A percentile compares a stretch with the other conserved stretches of the same genome.
phyloP scores from a whole-genome alignment of 176 grass and related monocot species.

The Cenchrus americanus region DNA sequence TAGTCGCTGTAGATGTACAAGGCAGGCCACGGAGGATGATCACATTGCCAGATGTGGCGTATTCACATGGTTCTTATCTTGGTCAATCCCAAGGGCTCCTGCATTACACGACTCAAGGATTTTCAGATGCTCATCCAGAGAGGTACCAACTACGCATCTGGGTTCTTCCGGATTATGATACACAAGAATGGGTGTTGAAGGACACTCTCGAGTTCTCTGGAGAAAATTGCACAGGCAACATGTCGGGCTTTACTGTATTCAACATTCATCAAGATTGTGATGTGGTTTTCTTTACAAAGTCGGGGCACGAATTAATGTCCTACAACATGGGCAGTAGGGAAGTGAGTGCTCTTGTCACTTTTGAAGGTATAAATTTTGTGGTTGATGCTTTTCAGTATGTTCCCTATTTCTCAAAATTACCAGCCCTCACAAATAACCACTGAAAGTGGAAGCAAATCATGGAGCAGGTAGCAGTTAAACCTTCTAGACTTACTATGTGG shows the following conservation, averaged over 20 bases:
- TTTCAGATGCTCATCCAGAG: background rate
- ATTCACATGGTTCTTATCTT: background rate
- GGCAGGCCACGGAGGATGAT: background rate
- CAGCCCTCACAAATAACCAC: background rate
- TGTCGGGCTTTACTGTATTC: background rate
- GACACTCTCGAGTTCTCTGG: background rate
- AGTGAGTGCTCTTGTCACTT: background rate
- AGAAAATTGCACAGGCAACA: background rate
- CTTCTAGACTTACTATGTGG: background rate
- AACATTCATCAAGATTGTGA: background rate
- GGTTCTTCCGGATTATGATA: constrained; percentile 4
- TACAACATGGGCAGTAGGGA: background rate
- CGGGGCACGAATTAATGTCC: background rate
- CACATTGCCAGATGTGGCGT: background rate
- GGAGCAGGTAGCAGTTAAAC: background rate
- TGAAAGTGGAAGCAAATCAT: background rate
- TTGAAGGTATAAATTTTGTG: background rate
- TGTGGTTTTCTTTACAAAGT: background rate
- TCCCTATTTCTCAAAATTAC: background rate
- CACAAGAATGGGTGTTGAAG: constrained; percentile 12
- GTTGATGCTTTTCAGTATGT: background rate
- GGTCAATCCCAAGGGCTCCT: background rate
- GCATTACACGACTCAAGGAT: background rate
- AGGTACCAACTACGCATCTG: background rate
- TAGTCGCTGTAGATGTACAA: background rate